A percentile compares a stretch with the other conserved stretches of the same genome.
Evolutionary conservation across 2,329 filamentous ascomycete genomes (phyloP).

Genomic region (Nemania diffusa): DNA sequence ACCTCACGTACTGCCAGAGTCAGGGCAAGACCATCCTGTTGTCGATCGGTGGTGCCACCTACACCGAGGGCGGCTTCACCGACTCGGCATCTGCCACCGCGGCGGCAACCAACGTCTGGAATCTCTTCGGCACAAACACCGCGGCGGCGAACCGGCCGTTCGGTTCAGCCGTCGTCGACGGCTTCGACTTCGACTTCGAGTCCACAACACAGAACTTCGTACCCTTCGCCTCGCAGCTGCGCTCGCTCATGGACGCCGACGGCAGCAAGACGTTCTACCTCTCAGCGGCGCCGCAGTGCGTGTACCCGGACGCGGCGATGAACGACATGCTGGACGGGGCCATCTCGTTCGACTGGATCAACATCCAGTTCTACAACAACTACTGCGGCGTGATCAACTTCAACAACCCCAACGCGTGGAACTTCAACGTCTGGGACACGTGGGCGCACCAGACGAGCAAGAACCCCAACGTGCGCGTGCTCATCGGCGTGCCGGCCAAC

Average conservation of each 20-base stretch:
- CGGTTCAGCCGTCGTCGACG: constrained; percentile 72
- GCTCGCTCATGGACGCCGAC: constrained; percentile 63
- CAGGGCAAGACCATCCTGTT: constrained; percentile 77
- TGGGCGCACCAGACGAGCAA: constrained; percentile 69
- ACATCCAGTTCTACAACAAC: constrained; percentile 77
- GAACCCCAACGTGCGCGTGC: constrained; percentile 69
- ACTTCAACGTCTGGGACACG: constrained; percentile 71
- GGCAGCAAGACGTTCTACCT: constrained; percentile 66
- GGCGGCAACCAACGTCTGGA: constrained; percentile 73
- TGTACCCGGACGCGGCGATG: constrained; percentile 70
- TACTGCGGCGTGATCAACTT: constrained; percentile 68
- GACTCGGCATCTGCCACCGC: constrained; percentile 61
- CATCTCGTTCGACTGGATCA: constrained; percentile 68
- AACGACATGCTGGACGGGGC: constrained; percentile 64
- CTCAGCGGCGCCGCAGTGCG: constrained; percentile 74
- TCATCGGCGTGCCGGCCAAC: constrained; percentile 70
- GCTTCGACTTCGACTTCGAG: constrained; percentile 83
- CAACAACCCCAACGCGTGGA: constrained; percentile 61
- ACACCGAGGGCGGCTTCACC: constrained; percentile 73
- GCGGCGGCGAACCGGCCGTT: constrained; percentile 70
- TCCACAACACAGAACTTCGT: constrained; percentile 67
- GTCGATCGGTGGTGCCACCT: constrained; percentile 77
- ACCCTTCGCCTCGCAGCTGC: constrained; percentile 68
- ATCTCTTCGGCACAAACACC: constrained; percentile 72
- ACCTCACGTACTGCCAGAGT: constrained; percentile 70